Evolutionary conservation across 768 basidiomycete species (phyloP).

Genomic region (Tricholoma sp.): DNA sequence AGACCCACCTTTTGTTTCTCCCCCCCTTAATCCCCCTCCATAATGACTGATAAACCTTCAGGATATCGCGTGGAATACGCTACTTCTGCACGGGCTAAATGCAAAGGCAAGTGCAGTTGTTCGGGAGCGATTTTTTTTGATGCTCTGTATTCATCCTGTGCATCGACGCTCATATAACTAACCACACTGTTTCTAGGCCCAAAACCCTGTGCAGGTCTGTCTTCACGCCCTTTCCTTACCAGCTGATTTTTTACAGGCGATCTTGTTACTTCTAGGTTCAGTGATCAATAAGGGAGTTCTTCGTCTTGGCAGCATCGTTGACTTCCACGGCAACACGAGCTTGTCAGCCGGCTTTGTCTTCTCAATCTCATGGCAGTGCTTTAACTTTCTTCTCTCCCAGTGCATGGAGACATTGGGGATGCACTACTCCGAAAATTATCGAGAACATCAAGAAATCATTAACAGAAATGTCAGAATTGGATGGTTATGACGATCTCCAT

Average conservation of each 20-base stretch:
- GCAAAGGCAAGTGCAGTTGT: slow-evolving; percentile 54
- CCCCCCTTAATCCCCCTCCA: slow-evolving; percentile 6
- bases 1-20: slow-evolving; percentile 10
- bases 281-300: slow-evolving; percentile 67
- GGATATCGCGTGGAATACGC: slow-evolving; percentile 83
- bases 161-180: slow-evolving; percentile 16
- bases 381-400: slow-evolving; percentile 28
- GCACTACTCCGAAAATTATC: slow-evolving; percentile 65
- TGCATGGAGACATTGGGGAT: slow-evolving; percentile 90
- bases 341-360: slow-evolving; percentile 44
- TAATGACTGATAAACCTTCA: slow-evolving; percentile 46
- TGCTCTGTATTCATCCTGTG: slow-evolving; percentile 19
- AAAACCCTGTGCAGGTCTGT: slow-evolving; percentile 69
- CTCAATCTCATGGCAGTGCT: background rate
- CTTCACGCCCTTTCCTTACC: background rate
- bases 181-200: slow-evolving; percentile 44
- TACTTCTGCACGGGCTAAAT: slow-evolving; percentile 60
- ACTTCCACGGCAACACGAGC: slow-evolving; percentile 61
- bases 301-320: slow-evolving; percentile 70
- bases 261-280: slow-evolving; percentile 43
- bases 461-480: slow-evolving; percentile 60
- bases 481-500: slow-evolving; percentile 76
- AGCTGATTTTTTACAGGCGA: slow-evolving; percentile 13
- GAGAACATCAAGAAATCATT: slow-evolving; percentile 64
- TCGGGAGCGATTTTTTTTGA: slow-evolving; percentile 3